Evolutionary conservation across 345 rosid species (phyloP).

Genomic region (Hibiscus trionum): DNA sequence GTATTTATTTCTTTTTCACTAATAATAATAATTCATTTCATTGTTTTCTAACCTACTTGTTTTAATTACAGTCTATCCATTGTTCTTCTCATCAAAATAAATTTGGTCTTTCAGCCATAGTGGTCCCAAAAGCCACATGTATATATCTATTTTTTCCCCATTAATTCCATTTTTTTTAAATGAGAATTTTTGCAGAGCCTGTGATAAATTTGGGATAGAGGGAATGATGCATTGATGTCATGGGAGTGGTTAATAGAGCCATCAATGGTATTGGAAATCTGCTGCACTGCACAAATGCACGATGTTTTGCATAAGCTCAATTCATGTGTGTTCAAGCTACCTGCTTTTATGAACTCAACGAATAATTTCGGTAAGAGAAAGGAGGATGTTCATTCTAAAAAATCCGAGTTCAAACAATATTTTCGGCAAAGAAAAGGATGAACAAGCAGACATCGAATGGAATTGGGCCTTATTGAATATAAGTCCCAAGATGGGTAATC

Average conservation of each 20-base stretch:
- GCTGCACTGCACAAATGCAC: no score
- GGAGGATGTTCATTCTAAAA: no score
- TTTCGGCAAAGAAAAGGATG: no score
- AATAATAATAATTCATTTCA: constrained; percentile 24
- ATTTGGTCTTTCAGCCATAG: neutral
- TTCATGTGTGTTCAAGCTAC: neutral
- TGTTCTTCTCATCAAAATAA: neutral
- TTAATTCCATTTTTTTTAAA: neutral
- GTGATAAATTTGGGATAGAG: neutral
- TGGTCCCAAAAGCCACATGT: neutral
- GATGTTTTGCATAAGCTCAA: neutral
- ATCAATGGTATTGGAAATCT: neutral
- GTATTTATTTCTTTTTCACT: neutral
- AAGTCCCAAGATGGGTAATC: no score
- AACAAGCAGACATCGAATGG: no score
- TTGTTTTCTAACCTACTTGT: constrained; percentile 5
- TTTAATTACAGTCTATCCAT: neutral
- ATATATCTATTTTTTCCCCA: neutral
- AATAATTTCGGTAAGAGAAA: no score
- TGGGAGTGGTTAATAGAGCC: neutral
- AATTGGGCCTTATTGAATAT: no score
- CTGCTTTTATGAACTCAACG: neutral
- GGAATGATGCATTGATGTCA: neutral
- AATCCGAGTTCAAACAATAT: no score
- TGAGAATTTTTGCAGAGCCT: neutral